Conservation (phyloP, 768 basidiomycete species). For the Hydnomerulius pinastri region DNA sequence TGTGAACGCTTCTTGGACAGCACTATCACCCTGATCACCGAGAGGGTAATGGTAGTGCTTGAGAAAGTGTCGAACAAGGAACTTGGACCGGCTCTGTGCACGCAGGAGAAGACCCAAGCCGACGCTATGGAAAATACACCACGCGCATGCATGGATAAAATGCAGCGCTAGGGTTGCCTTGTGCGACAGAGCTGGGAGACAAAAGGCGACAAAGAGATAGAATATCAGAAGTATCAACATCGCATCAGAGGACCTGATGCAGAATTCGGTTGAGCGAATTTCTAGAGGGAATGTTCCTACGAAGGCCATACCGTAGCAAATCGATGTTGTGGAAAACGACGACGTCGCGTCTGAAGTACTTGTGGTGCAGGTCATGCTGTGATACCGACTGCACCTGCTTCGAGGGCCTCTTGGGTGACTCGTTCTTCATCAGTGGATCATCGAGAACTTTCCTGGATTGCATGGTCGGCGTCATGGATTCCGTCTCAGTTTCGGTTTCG, state of each 20-base stretch:
- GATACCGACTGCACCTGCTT: constrained; percentile 40
- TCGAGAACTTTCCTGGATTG: constrained; percentile 4
- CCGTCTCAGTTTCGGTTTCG: constrained; percentile 62
- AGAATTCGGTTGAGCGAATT: constrained; percentile 23
- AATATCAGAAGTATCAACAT: constrained; percentile 73
- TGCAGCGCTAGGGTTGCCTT: constrained; percentile 60
- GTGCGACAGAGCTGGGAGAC: constrained; percentile 60
- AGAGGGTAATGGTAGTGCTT: constrained; percentile 91
- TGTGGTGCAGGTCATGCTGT: constrained; percentile 86
- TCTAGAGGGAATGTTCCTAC: neutral
- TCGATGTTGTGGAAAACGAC: constrained; percentile 83
- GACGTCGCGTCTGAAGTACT: constrained; percentile 88
- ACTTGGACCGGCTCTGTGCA: constrained; percentile 84
- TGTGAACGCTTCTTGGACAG: constrained; percentile 89
- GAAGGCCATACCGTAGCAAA: constrained; percentile 66
- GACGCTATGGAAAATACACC: constrained; percentile 87
- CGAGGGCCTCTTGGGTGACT: constrained; percentile 1
- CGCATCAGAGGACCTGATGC: constrained; percentile 75
- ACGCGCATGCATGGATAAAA: constrained; percentile 79
- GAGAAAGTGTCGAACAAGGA: constrained; percentile 89
- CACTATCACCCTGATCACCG: constrained; percentile 67
- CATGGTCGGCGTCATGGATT: constrained; percentile 28
- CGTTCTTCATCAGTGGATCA: constrained; percentile 2
- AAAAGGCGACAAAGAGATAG: constrained; percentile 61
- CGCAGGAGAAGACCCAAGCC: constrained; percentile 83